Conservation (phyloP, 495 filamentous ascomycete genomes). For the Usnea hakonensis region DNA sequence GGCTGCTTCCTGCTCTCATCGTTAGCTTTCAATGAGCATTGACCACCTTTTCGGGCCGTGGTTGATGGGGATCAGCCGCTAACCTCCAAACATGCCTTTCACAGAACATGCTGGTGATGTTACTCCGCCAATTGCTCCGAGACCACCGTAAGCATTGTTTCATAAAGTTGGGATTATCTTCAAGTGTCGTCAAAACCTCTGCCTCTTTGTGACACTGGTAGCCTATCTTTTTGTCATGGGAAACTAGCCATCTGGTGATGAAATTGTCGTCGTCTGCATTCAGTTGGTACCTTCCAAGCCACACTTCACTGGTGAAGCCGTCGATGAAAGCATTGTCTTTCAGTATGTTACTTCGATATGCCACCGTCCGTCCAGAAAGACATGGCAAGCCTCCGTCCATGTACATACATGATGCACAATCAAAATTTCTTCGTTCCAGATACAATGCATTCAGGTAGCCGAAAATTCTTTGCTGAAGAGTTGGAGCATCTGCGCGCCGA, state of each 20-base stretch:
- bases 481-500: conserved; percentile 52
- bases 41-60: background rate
- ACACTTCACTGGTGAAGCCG: conserved; percentile 62
- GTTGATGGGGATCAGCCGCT: conserved; percentile 23
- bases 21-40: conserved; percentile 28
- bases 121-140: conserved; percentile 74
- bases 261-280: conserved; percentile 84
- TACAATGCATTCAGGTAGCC: conserved; percentile 76
- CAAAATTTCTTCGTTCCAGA: conserved; percentile 78
- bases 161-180: conserved; percentile 64
- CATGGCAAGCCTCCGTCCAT: conserved; percentile 82
- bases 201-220: conserved; percentile 69
- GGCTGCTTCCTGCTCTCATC: conserved; percentile 49
- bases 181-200: conserved; percentile 67
- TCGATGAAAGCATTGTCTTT: conserved; percentile 65
- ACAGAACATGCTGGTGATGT: conserved; percentile 65
- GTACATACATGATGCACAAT: conserved; percentile 78
- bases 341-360: conserved; percentile 75
- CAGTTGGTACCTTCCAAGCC: conserved; percentile 57
- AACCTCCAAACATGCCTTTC: conserved; percentile 63
- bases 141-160: conserved; percentile 77
- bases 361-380: conserved; percentile 79
- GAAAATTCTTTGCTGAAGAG: conserved; percentile 52
- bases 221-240: conserved; percentile 66
- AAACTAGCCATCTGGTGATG: conserved; percentile 72